Conservation (phyloP, 495 filamentous ascomycete genomes). For the Podospora anserina region DNA sequence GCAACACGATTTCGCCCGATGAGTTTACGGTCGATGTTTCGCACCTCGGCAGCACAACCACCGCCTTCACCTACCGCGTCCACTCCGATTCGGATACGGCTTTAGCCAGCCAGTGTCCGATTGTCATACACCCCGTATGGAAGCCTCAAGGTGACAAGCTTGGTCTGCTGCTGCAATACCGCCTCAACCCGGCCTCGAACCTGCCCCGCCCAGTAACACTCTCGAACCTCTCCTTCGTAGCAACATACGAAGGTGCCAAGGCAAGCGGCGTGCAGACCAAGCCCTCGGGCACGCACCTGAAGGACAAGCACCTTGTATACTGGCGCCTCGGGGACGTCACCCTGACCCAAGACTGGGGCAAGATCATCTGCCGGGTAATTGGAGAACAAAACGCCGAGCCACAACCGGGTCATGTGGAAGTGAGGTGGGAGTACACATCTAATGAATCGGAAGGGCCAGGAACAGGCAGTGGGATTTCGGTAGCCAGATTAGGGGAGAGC, state of each 20-base stretch:
- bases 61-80: slow-evolving; percentile 95
- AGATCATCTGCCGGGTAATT: slow-evolving; percentile 74
- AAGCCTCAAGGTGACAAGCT: slow-evolving; percentile 77
- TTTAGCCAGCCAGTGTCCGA: slow-evolving; percentile 61
- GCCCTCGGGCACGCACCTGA: slow-evolving; percentile 73
- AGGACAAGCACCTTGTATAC: slow-evolving; percentile 80
- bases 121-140: slow-evolving; percentile 78
- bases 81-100: slow-evolving; percentile 66
- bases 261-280: slow-evolving; percentile 67
- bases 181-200: slow-evolving; percentile 71
- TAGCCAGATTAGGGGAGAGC: slow-evolving; percentile 43
- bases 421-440: slow-evolving; percentile 69
- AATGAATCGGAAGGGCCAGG: slow-evolving; percentile 46
- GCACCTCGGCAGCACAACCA: slow-evolving; percentile 66
- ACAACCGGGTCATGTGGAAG: slow-evolving; percentile 72
- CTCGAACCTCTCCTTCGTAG: slow-evolving; percentile 76
- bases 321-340: slow-evolving; percentile 85
- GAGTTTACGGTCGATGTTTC: slow-evolving; percentile 75
- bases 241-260: slow-evolving; percentile 68
- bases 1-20: slow-evolving; percentile 62
- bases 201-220: slow-evolving; percentile 57
- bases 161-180: slow-evolving; percentile 79
- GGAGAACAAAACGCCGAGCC: slow-evolving; percentile 72
- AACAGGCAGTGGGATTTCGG: slow-evolving; percentile 59
- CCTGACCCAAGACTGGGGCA: slow-evolving; percentile 58